phyloP scores from a whole-genome alignment of 306 rosid species.

The Geum urbanum region DNA sequence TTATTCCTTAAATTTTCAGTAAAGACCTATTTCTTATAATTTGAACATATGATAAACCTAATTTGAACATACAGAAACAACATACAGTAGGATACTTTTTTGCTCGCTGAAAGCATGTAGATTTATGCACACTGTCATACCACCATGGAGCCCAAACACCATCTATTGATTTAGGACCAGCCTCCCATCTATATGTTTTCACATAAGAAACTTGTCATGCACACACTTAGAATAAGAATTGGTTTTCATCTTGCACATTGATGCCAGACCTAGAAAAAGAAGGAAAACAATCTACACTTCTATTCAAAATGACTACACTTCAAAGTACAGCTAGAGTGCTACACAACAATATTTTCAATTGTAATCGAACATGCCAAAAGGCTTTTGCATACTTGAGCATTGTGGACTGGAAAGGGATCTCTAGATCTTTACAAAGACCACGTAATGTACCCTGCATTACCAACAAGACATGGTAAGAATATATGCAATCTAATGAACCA shows the following conservation, averaged over 20 bases:
- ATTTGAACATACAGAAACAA: neutral
- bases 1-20: neutral
- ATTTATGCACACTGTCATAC: conserved; percentile 56
- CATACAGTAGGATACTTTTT: conserved; percentile 60
- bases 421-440: conserved; percentile 66
- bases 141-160: conserved; percentile 92
- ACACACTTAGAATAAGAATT: neutral
- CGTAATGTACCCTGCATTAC: conserved; percentile 51
- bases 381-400: conserved; percentile 63
- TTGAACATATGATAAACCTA: neutral
- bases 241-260: neutral
- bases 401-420: conserved; percentile 60
- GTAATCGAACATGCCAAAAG: conserved; percentile 1
- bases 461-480: conserved; percentile 18
- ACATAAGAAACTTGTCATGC: conserved; percentile 25
- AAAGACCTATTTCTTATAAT: neutral
- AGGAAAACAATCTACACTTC: neutral
- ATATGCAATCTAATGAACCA: neutral
- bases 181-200: conserved; percentile 64
- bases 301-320: neutral
- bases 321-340: neutral
- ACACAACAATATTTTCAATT: conserved; percentile 6
- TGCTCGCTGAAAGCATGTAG: conserved; percentile 51
- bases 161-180: conserved; percentile 73
- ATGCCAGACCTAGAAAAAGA: neutral